Conservation (phyloP, 129 eudicot genomes). For the Escallonia herrerae region DNA sequence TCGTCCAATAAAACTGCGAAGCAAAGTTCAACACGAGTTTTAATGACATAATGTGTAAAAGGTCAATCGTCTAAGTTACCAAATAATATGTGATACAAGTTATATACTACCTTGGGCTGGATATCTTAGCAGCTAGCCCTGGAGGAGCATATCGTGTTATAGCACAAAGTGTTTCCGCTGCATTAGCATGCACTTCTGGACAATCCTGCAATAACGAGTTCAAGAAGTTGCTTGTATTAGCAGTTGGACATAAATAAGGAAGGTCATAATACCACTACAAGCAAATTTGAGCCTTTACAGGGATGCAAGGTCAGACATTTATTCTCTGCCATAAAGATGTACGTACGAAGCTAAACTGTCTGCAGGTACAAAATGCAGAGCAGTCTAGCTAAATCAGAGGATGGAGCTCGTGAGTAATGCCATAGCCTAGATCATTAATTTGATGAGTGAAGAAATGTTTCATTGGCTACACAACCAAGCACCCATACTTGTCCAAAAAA, state of each 20-base stretch:
- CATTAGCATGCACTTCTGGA: conserved; percentile 98
- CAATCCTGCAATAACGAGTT: conserved; percentile 57
- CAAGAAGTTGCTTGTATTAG: conserved; percentile 9
- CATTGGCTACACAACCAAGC: background rate
- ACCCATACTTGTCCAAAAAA: background rate
- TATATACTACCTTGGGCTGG: conserved; percentile 78
- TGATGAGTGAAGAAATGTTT: too few relatives aligned
- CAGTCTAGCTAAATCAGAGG: too few relatives aligned
- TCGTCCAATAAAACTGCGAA: conserved; percentile 67
- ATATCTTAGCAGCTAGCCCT: conserved; percentile 74
- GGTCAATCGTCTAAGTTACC: too few relatives aligned
- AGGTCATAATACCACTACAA: background rate
- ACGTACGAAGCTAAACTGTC: background rate
- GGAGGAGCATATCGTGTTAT: conserved; percentile 87
- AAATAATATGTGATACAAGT: background rate
- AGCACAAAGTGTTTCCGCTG: conserved; percentile 91
- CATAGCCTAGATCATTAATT: too few relatives aligned
- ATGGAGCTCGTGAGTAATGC: too few relatives aligned
- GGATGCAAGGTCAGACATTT: background rate
- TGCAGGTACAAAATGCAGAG: too few relatives aligned
- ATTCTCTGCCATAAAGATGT: background rate
- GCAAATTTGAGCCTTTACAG: too few relatives aligned
- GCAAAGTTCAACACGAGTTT: background rate
- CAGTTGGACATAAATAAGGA: background rate
- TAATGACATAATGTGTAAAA: too few relatives aligned